A percentile compares a stretch with the other conserved stretches of the same genome.
Conservation (phyloP, 768 basidiomycete species). For the Naganishia friedmannii region DNA sequence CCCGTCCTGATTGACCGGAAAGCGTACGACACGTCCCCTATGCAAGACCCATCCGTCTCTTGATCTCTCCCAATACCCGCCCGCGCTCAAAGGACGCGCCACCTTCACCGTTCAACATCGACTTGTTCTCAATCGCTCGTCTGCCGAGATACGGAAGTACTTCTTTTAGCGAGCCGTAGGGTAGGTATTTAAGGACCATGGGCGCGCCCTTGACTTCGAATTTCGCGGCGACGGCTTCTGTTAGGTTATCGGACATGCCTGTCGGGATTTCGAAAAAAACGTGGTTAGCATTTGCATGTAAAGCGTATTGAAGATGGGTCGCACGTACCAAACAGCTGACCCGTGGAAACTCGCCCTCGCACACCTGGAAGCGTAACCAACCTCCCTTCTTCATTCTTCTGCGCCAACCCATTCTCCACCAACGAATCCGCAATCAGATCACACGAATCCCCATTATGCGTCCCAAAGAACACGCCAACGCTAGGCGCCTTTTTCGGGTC, state of each 20-base stretch:
- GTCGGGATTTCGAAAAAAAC: not conserved
- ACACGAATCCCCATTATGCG: constrained; percentile 76
- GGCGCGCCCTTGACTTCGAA: constrained; percentile 60
- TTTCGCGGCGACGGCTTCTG: constrained; percentile 64
- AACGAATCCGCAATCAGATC: constrained; percentile 64
- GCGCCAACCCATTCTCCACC: constrained; percentile 60
- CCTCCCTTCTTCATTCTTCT: constrained; percentile 44
- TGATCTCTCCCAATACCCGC: constrained; percentile 52
- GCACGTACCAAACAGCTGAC: constrained; percentile 74
- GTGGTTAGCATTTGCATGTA: not conserved
- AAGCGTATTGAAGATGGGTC: not conserved
- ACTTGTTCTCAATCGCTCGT: constrained; percentile 89
- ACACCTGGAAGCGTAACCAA: constrained; percentile 59
- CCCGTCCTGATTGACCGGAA: too few relatives aligned
- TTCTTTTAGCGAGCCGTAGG: constrained; percentile 35
- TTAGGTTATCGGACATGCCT: constrained; percentile 86
- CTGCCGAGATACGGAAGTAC: constrained; percentile 87
- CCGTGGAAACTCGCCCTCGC: constrained; percentile 67
- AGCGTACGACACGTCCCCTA: not conserved
- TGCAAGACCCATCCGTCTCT: constrained; percentile 19
- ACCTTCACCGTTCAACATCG: constrained; percentile 67
- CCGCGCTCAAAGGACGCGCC: constrained; percentile 64
- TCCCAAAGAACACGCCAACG: constrained; percentile 78
- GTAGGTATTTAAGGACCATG: constrained; percentile 69
- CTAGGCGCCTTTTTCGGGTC: constrained; percentile 39